These are phyloP conservation scores for Saccharomycopsis sp. DNA, from an alignment of 805 yeast species.

Conservation along the genomic window DNA sequence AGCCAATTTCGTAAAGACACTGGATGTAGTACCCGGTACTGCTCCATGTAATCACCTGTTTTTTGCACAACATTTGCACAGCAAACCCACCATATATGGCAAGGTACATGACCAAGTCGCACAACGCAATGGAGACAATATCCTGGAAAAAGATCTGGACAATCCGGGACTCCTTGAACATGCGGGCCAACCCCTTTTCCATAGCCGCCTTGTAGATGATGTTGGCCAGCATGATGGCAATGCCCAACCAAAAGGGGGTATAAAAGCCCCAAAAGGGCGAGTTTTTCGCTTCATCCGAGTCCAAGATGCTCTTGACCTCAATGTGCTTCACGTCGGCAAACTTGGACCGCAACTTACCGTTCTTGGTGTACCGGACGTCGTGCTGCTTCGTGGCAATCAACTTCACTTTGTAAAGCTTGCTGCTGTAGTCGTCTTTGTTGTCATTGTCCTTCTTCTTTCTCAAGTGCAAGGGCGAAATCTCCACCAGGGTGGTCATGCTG, in stretches of 20 bases:
- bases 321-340: constrained; percentile 25
- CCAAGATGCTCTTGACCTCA: constrained; percentile 23
- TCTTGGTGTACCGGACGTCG: constrained; percentile 6
- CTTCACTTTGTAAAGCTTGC: too few species aligned
- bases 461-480: too few species aligned
- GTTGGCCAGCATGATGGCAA: constrained; percentile 46
- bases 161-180: constrained; percentile 40
- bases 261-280: constrained; percentile 65
- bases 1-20: constrained; percentile 45
- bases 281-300: constrained; percentile 19
- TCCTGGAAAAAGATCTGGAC: constrained; percentile 50
- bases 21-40: constrained; percentile 56
- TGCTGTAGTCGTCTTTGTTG: too few species aligned
- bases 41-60: constrained; percentile 48
- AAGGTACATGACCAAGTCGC: constrained; percentile 70
- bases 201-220: constrained; percentile 45
- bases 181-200: constrained; percentile 30
- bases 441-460: too few species aligned
- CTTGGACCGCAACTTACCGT: constrained; percentile 25
- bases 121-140: constrained; percentile 54
- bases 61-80: constrained; percentile 47
- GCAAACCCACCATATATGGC: constrained; percentile 50
- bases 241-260: constrained; percentile 68
- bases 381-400: too few species aligned
- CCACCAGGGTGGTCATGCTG: not conserved